Evolutionary conservation across 306 rosid genomes (phyloP), one percentile per base, ranked within the genome.

Genomic region (Pterocarpus santalinus): DNA sequence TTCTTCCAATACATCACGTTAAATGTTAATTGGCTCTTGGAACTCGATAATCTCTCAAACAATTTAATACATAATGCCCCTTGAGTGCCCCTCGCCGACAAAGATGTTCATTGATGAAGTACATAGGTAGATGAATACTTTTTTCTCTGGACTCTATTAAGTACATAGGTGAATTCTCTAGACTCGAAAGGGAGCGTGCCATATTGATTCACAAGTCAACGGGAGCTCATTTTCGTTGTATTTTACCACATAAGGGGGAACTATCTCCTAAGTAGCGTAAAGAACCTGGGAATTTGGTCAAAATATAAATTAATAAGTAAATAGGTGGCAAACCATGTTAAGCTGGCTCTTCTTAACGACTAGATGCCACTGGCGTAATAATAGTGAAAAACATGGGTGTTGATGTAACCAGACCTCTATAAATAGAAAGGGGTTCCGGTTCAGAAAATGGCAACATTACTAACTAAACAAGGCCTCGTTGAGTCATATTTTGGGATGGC

Each of bases 341-440:
- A 73, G 65, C 69, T 65, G 65, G 51, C 52, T 52, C 51, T 47
- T 8, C 58, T 34, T 22, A 55, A 47, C 3, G 22, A 44, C 62
- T 70, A 22, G 36, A 65, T 71, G 85, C 66, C 86, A 81, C 39
- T 78, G 5, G 38, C 47, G 87, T 86, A 82, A 90, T 84, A 75
- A 85, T 30, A n/a, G 5, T 0, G 17, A 49, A 56, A 79, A 43
- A 5, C 1, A 57, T 28, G 94, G 89, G 83, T 7, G 1, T 41
- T 86, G 14, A 2, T 47, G 58, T 28, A 73, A 36, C 35, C 12
- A 0, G 16, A 12, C 7, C 33, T 62, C 58, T 84, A 90, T 86
- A 90, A 60, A 86, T 69, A 72, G 53, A 33, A 33, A n/a, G 34
- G 16, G 2, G 28, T 47, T 39, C 30, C 73, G 4, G 7, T 53